These are phyloP conservation scores for Saturnispora besseyi DNA, from an alignment of 805 yeast genomes.

Conservation along the genomic window DNA sequence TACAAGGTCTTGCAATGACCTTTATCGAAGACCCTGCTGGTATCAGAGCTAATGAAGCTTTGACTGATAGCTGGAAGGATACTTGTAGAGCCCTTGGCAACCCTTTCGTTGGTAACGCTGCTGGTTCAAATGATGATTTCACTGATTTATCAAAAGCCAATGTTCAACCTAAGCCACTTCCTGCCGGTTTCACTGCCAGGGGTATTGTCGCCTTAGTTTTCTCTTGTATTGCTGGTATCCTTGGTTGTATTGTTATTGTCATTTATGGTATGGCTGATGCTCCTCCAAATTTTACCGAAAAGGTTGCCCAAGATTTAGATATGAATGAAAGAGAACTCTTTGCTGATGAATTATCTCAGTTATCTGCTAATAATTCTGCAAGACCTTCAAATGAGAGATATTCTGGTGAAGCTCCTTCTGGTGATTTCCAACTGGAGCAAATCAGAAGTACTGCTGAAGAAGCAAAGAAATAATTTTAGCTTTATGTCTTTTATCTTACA, in stretches of 20 bases:
- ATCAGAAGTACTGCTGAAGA: conserved; percentile 1
- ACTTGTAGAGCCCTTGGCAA: conserved; percentile 54
- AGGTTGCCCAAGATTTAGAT: conserved; percentile 48
- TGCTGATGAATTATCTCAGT: conserved; percentile 6
- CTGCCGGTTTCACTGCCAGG: conserved; percentile 86
- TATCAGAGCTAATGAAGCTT: conserved; percentile 50
- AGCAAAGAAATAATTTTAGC: not conserved
- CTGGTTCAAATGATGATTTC: conserved; percentile 59
- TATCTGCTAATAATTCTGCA: conserved; percentile 1
- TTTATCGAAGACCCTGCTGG: conserved; percentile 77
- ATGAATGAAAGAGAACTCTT: conserved; percentile 35
- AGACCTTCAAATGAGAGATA: conserved; percentile 11
- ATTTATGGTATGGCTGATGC: conserved; percentile 83
- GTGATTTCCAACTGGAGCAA: conserved; percentile 6
- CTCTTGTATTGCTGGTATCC: conserved; percentile 75
- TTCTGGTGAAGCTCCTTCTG: conserved; percentile 10
- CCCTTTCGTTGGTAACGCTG: conserved; percentile 72
- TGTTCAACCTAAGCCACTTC: conserved; percentile 57
- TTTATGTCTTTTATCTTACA: not conserved
- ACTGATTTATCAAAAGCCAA: conserved; percentile 68
- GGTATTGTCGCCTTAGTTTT: conserved; percentile 93
- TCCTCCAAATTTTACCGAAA: conserved; percentile 49
- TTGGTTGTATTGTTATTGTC: conserved; percentile 71
- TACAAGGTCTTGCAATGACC: conserved; percentile 81
- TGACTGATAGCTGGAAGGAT: conserved; percentile 51